These are phyloP conservation scores for Neocucurbitaria cava DNA, from an alignment of 2,329 filamentous ascomycete genomes.

Conservation along the genomic window DNA sequence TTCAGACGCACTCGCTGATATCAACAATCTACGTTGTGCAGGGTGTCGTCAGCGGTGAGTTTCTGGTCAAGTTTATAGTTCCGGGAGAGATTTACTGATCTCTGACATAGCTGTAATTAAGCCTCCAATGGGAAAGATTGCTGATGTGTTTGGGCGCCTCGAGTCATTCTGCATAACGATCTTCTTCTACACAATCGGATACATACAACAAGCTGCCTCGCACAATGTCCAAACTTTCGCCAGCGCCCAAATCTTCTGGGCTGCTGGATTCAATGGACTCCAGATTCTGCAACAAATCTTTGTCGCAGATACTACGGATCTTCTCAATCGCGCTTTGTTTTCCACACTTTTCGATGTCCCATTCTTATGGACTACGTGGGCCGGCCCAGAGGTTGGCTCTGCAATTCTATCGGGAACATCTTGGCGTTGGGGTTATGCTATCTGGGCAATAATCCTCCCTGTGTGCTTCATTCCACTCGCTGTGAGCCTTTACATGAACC, in stretches of 20 bases:
- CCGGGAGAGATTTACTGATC: neutral
- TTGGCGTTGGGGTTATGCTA: constrained; percentile 70
- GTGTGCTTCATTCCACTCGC: constrained; percentile 63
- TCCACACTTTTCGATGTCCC: constrained; percentile 66
- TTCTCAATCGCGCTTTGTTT: constrained; percentile 66
- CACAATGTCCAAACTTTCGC: constrained; percentile 60
- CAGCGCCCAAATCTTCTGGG: constrained; percentile 67
- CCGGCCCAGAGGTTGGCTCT: constrained; percentile 62
- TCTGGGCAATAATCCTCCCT: constrained; percentile 68
- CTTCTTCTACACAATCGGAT: constrained; percentile 63
- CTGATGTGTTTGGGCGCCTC: constrained; percentile 68
- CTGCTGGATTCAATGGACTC: constrained; percentile 65
- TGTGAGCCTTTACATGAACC: constrained; percentile 60
- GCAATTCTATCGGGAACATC: constrained; percentile 55
- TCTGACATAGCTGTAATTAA: constrained; percentile 60
- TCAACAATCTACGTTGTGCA: constrained; percentile 70
- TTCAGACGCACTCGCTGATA: constrained; percentile 68
- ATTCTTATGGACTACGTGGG: constrained; percentile 68
- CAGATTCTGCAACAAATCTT: constrained; percentile 70
- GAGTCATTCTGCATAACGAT: constrained; percentile 65
- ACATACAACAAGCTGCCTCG: constrained; percentile 64
- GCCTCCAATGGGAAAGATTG: constrained; percentile 67
- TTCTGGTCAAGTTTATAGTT: no score
- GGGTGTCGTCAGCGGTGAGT: constrained; percentile 61
- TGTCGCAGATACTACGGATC: constrained; percentile 65